Evolutionary conservation across 345 rosid species (phyloP).

Genomic region (Gossypium bickii): DNA sequence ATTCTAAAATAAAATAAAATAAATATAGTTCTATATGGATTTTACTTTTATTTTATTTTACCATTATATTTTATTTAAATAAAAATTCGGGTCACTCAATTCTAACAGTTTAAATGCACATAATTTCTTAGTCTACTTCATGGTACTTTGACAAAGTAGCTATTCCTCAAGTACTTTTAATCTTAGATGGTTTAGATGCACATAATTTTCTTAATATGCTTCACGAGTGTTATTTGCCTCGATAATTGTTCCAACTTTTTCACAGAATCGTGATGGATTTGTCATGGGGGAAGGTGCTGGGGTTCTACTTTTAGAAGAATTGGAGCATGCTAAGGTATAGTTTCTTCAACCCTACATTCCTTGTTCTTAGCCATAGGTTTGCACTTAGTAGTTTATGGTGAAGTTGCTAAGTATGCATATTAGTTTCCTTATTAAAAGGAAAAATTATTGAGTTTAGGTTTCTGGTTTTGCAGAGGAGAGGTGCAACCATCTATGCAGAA

Average conservation of each 20-base stretch:
- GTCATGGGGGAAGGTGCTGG: constrained; percentile 99
- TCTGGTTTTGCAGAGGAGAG: constrained; percentile 57
- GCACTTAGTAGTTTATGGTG: background rate
- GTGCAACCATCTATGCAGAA: constrained; percentile 87
- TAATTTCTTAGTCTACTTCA: background rate
- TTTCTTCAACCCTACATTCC: constrained; percentile 1
- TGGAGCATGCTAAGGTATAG: constrained; percentile 94
- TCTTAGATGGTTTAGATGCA: too few relatives aligned
- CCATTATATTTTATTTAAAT: too few relatives aligned
- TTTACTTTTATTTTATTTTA: too few relatives aligned
- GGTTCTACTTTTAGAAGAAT: constrained; percentile 87
- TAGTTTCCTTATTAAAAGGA: background rate
- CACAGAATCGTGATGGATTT: constrained; percentile 92
- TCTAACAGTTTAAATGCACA: too few relatives aligned
- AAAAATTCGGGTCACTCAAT: too few relatives aligned
- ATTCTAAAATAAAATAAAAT: too few relatives aligned
- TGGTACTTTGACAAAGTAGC: background rate
- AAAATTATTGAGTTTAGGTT: background rate
- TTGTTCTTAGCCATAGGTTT: constrained; percentile 3
- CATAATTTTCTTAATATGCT: background rate
- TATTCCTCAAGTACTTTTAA: background rate
- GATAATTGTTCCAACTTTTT: constrained; percentile 14
- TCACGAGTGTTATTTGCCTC: constrained; percentile 1
- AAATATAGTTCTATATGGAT: too few relatives aligned
- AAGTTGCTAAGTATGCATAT: background rate